Evolutionary conservation across 139 green algal species (phyloP), one percentile per base, ranked within the genome.

Genomic region (Volvox reticuliferus): DNA sequence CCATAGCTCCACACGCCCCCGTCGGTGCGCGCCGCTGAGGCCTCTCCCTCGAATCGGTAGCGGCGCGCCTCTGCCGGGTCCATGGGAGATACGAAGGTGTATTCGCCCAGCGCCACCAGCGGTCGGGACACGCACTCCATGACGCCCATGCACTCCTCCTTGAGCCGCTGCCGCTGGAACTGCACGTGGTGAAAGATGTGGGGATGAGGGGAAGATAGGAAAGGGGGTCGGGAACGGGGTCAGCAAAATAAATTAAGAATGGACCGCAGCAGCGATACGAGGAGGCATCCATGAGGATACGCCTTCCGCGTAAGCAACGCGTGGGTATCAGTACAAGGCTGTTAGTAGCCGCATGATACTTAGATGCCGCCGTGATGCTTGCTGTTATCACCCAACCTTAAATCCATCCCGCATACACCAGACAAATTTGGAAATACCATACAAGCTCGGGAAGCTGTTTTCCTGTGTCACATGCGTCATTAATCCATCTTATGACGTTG

Each of bases 1-100:
- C 79, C 61, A 44, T 90, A 93, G 44, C 67, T 88, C 36, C 69
- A 89, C 71, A 93, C 91, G 33, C 86, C 44, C 32, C 69, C 68
- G 36, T 89, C 85, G 18, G 37, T 71, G 36, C 85, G 68, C 16
- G 21, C 67, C 36, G 33, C 36, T 16, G 78, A 44, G 20, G 78
- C 78, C 55, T 76, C 81, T 12, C 33, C 81, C 36, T 84, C 82
- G 21, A 22, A 67, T 1, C 71, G 76, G 69, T 35, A 71, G 28
- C n/a, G 50, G 28, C 24, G 24, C 13, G 69, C 69, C 69, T 89
- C 85, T n/a, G 44, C n/a, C 18, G 68, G 68, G 68, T 89, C 85
- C 37, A 82, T 73, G 69, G 85, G 85, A 20, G 18, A 62, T 14
- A 90, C 20, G 86, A 90, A 90, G 30, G 55, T 30, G 18, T 90